Base-by-base conservation (phyloP, 83 land plant species). In the Picea engelmannii region DNA sequence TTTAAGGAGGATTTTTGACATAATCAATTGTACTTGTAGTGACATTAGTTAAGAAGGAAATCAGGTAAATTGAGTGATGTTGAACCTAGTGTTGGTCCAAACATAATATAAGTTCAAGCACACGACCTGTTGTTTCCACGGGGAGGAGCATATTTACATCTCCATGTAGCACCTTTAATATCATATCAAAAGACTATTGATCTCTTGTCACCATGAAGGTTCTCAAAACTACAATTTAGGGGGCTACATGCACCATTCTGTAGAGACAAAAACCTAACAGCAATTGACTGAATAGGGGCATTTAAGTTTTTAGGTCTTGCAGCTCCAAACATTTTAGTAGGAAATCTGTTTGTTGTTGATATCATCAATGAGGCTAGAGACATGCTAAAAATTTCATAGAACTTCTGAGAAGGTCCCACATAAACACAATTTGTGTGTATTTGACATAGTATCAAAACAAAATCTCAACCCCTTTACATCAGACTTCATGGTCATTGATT, bases 381-480 rank as follows among this genome's bases (percentile, higher is more conserved):
- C 77, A n/a, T 10, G 23, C 13, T 13, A n/a, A 74, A 74, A n/a
- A 21, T 74, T 74, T 4, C 59, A n/a, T 24, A 74, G 49, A 49
- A 74, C 58, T 20, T 74, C 77, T 55, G 25, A 47, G 60, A 74
- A 74, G n/a, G 25, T 12, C 58, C 77, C 58, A 11, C 49, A 42
- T 49, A 74, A 17, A n/a, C 23, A n/a, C 12, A 74, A 21, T 21
- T 40, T 42, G 7, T 24, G 47, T 47, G 49, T 7, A 74, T 47
- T 74, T 23, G 77, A 74, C 59, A 47, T 3, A 25, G 55, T 74
- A 27, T 47, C 77, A 74, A 74, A 52, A 47, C 24, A 42, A 21
- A 74, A 74, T 17, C 77, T 74, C 58, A 23, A 74, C n/a, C n/a
- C 49, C 58, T 74, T 16, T 21, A 74, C 49, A 59, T 74, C 58